A percentile compares a stretch with the other conserved stretches of the same genome.
Evolutionary conservation across 768 basidiomycete genomes (phyloP).

Genomic region (Suillus occidentalis): DNA sequence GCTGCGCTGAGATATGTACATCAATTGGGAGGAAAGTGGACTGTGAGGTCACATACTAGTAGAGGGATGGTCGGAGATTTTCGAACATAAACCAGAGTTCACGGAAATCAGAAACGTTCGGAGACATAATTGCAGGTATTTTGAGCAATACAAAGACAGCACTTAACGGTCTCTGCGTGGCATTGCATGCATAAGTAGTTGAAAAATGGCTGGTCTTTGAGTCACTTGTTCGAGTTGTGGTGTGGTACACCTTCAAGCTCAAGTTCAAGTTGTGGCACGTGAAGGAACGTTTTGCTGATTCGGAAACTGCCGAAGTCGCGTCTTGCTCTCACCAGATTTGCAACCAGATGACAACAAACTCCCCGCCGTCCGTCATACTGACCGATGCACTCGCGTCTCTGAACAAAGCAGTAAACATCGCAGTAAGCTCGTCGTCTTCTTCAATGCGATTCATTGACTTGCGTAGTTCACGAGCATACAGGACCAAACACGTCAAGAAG

Average conservation of each 20-base stretch:
- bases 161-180: neutral
- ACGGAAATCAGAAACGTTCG: neutral
- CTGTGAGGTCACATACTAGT: no score
- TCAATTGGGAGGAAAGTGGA: neutral
- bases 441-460: neutral
- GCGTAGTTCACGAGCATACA: slow-evolving; percentile 55
- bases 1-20: neutral
- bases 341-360: slow-evolving; percentile 26
- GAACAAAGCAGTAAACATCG: slow-evolving; percentile 39
- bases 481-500: slow-evolving; percentile 52
- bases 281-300: neutral
- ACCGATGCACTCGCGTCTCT: slow-evolving; percentile 43
- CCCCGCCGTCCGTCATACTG: slow-evolving; percentile 36
- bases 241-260: neutral
- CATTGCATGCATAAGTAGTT: neutral
- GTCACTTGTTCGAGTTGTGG: neutral
- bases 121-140: neutral
- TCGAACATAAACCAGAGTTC: neutral
- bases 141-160: neutral
- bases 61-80: no score
- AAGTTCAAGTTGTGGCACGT: neutral
- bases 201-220: neutral
- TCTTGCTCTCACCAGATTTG: slow-evolving; percentile 3
- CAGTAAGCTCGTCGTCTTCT: slow-evolving; percentile 31
- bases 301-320: slow-evolving; percentile 26